A percentile compares a stretch with the other conserved stretches of the same genome.
phyloP scores from a whole-genome alignment of 73 alveolate genomes.

The Symbiodinium pilosum region DNA sequence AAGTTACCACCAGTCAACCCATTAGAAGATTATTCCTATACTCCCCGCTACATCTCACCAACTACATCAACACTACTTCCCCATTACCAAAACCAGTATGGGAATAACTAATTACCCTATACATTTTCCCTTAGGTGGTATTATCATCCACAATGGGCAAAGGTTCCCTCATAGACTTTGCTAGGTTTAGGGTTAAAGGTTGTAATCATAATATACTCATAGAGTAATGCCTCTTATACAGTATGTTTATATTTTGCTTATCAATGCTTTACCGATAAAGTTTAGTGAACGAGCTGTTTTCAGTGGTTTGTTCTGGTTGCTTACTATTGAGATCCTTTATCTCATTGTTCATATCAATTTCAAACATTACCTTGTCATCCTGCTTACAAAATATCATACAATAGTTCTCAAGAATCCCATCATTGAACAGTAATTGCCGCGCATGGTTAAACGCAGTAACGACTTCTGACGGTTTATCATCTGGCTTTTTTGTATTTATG shows the following conservation, averaged over 20 bases:
- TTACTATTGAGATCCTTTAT: neutral
- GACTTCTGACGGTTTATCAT: neutral
- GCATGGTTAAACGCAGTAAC: neutral
- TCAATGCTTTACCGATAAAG: too few species aligned
- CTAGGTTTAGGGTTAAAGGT: too few species aligned
- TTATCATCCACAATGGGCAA: too few species aligned
- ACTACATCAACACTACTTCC: neutral
- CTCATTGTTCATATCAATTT: neutral
- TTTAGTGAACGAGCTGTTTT: neutral
- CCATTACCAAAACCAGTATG: neutral
- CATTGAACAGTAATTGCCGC: neutral
- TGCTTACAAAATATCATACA: neutral
- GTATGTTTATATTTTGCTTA: too few species aligned
- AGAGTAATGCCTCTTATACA: too few species aligned
- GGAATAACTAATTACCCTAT: neutral
- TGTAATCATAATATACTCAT: too few species aligned
- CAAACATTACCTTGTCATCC: neutral
- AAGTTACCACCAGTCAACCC: neutral
- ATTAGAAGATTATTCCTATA: neutral
- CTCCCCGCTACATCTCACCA: constrained; percentile 15
- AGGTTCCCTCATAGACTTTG: too few species aligned
- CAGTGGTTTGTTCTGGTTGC: neutral
- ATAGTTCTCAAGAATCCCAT: neutral
- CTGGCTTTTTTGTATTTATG: neutral
- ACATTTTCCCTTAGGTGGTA: too few species aligned